Base-by-base conservation (phyloP, 345 rosid species). In the Acer yangbiense region DNA sequence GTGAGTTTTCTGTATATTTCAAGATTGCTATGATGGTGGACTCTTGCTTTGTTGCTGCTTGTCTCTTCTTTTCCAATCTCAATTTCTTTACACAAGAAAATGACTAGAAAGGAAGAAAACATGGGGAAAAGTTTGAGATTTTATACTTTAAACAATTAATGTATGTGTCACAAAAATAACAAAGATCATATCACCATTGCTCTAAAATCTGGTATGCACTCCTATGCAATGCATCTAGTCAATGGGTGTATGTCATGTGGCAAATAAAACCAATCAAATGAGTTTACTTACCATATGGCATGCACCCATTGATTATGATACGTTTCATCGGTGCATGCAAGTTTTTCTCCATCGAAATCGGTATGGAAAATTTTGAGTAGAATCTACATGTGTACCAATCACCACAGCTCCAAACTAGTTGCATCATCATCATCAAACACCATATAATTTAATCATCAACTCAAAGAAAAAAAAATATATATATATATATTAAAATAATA, bases 21-120 rank as follows among this genome's bases (percentile, higher is more conserved):
- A 75, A 68, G 41, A 64, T 71, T 20, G 68, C 73, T 73, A 73
- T 79, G 12, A 76, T 65, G 67, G 75, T 65, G 67, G 75, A 70
- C 50, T 72, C 74, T 70, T 74, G 12, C 20, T 23, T 69, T 67
- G 75, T 50, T 27, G 60, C 77, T 65, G 43, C 32, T 83, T 79
- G 85, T 83, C 87, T 72, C 81, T 71, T 83, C 64, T 65, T 68
- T 41, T 66, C 70, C 39, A 77, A 74, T 50, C 74, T 76, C 27
- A 71, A 9, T 77, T 78, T 50, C 57, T 76, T 80, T 72, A 58
- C 32, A 43, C 66, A 43, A 61, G 77, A 82, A 76, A 78, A 66
- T 72, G 78, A 76, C 86, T 35, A 48, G 18, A 65, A 67, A 74
- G n/a, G 23, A 76, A 68, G 64, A n/a, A 69, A 73, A 64, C 63